Evolutionary conservation across 257 asterid species (phyloP), one percentile per base, ranked within the genome.

Genomic region (Solanum pinnatisectum): DNA sequence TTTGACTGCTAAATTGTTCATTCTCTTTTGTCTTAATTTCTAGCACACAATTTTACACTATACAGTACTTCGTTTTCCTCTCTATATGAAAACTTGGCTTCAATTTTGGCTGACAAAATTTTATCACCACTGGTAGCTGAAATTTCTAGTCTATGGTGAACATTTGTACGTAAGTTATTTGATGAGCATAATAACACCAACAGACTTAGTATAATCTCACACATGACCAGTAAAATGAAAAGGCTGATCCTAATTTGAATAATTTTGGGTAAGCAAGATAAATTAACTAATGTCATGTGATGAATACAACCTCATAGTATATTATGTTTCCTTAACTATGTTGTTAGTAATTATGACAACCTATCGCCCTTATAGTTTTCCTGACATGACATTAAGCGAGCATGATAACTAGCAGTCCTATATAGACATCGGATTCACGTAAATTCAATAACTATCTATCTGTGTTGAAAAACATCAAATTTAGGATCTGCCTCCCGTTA

Each of bases 1-100:
- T 91, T 89, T 93, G 92, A 89, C 92, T 88, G 56, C 42, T 83
- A 81, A 46, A 81, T 46, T 81, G 85, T 46, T 46, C 42, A 30
- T 39, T 30, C 42, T 46, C 27, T 10, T 18, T 81, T 46, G 85
- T 27, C 85, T 44, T 49, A 35, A 35, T 87, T 82, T 74, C 46
- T 44, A 22, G 68, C 8, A 76, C n/a, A 88, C 15, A n/a, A 65
- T 71, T 87, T 87, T 79, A 35, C 76, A 85, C 74, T 70, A 15
- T 44, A n/a, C n/a, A n/a, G n/a, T n/a, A 16, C 4, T 33, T 33
- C 23, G 23, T 42, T 2, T 15, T 44, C 8, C 36, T 39, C 27
- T 39, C 13, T 68, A 15, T 15, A 42, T 44, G 15, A n/a, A 44
- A 44, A 40, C 23, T n/a, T 77, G 33, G 23, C n/a, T 40, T 77